Percentiles rank a stretch among this genome's conserved stretches.
phyloP scores from a whole-genome alignment of 805 yeast genomes.

The Candida xiaguanensis region DNA sequence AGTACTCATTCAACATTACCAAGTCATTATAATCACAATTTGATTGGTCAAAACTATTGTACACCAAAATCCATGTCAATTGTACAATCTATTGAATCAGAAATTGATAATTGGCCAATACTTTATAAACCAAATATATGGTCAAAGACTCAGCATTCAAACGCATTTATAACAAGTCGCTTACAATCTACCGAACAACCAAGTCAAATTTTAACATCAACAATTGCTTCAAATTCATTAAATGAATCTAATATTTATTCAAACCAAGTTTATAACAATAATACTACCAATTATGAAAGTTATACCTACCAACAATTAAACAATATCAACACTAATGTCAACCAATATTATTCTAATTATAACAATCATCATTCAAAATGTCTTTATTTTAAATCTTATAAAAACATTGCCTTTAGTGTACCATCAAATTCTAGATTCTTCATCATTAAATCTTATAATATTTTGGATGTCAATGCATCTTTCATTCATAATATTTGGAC shows the following conservation, averaged over 20 bases:
- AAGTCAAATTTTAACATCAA: neutral
- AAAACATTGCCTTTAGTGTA: conserved; percentile 14
- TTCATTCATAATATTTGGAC: conserved; percentile 53
- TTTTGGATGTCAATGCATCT: conserved; percentile 48
- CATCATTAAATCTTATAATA: conserved; percentile 53
- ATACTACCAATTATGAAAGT: neutral
- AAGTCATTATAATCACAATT: conserved; percentile 15
- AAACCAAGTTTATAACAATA: neutral
- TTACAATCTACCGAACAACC: neutral
- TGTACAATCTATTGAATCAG: conserved; percentile 14
- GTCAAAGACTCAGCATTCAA: conserved; percentile 10
- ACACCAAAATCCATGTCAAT: conserved; percentile 17
- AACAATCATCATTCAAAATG: neutral
- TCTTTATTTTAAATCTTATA: conserved; percentile 13
- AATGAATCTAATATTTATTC: neutral
- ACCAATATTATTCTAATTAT: neutral
- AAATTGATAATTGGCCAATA: conserved; percentile 11
- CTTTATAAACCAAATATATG: conserved; percentile 16
- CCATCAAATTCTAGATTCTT: conserved; percentile 32
- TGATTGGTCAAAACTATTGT: conserved; percentile 11
- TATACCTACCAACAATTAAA: neutral
- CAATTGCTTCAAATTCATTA: neutral
- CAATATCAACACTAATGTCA: neutral
- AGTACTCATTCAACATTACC: neutral
- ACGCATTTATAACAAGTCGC: neutral